Conservation (phyloP, 208 protist genomes). For the Herpetomonas tarakana region DNA sequence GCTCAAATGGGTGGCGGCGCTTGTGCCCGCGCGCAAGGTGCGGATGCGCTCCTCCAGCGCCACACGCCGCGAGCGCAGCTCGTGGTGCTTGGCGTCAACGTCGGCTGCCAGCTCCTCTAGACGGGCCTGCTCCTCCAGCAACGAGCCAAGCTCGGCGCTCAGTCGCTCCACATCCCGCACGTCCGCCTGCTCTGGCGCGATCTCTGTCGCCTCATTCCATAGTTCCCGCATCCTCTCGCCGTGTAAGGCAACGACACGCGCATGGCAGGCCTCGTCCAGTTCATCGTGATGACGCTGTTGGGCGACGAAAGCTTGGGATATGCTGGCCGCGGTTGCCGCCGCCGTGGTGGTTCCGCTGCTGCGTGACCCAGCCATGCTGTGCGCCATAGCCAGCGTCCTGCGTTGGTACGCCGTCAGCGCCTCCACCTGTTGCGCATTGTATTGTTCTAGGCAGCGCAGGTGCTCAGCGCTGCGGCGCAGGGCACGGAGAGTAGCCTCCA, state of each 20-base stretch:
- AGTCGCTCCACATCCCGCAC: background rate
- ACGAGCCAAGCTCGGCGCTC: background rate
- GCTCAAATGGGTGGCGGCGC: background rate
- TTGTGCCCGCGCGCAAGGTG: background rate
- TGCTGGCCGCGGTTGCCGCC: background rate
- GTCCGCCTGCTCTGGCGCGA: background rate
- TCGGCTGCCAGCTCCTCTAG: conserved; percentile 7
- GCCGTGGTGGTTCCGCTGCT: too few relatives aligned
- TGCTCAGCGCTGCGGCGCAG: conserved; percentile 6
- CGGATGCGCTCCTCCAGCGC: conserved; percentile 1
- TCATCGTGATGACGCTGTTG: background rate
- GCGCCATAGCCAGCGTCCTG: background rate
- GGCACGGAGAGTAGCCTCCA: conserved; percentile 2
- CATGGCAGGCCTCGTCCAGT: background rate
- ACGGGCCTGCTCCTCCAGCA: conserved; percentile 4
- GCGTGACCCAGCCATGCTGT: background rate
- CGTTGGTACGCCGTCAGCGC: background rate
- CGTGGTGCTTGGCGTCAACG: background rate
- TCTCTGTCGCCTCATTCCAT: background rate
- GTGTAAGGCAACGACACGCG: background rate
- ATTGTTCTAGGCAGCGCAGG: conserved; percentile 1
- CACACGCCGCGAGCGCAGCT: background rate
- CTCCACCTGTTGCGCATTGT: background rate
- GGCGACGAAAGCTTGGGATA: background rate
- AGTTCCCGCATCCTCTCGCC: background rate